A percentile compares a stretch with the other conserved stretches of the same genome.
Evolutionary conservation across 73 alveolate genomes (phyloP).

Genomic region (Symbiodinium pilosum): DNA sequence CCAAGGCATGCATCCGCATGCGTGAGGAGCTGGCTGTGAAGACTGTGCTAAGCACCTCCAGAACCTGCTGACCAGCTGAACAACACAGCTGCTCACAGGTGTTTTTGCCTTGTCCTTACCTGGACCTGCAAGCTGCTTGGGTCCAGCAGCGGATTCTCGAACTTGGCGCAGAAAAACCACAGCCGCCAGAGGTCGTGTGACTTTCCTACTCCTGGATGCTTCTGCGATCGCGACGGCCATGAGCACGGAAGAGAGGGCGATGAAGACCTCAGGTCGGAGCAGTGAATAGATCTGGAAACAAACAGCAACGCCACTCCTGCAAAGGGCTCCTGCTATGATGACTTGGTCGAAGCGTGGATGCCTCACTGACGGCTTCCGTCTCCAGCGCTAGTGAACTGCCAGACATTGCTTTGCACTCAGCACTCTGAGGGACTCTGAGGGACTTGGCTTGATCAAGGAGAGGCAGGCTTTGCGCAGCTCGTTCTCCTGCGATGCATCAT

Average conservation of each 20-base stretch:
- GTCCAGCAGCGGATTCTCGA: conserved; percentile 78
- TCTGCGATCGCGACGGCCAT: conserved; percentile 20
- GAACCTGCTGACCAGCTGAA: background rate
- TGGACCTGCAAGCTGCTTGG: conserved; percentile 45
- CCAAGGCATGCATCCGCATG: background rate
- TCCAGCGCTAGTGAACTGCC: too few relatives aligned
- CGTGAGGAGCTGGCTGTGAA: conserved; percentile 24
- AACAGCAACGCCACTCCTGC: too few relatives aligned
- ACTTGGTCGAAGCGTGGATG: conserved; percentile 68
- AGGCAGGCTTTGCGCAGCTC: conserved; percentile 70
- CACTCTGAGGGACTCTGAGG: too few relatives aligned
- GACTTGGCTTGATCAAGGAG: background rate
- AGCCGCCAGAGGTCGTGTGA: background rate
- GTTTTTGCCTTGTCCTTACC: background rate
- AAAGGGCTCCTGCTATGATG: conserved; percentile 39
- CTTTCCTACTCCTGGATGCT: too few relatives aligned
- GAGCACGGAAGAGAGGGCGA: conserved; percentile 47
- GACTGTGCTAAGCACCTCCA: conserved; percentile 37
- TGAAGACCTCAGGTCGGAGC: too few relatives aligned
- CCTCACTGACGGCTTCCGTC: conserved; percentile 5
- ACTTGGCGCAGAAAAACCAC: background rate
- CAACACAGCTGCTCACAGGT: background rate
- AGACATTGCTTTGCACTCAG: too few relatives aligned
- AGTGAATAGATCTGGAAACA: too few relatives aligned
- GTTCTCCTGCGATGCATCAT: background rate